Percentiles rank a stretch among this genome's conserved stretches.
Conservation (phyloP, 1,139 yeast species). For the Wickerhamomyces sp. region DNA sequence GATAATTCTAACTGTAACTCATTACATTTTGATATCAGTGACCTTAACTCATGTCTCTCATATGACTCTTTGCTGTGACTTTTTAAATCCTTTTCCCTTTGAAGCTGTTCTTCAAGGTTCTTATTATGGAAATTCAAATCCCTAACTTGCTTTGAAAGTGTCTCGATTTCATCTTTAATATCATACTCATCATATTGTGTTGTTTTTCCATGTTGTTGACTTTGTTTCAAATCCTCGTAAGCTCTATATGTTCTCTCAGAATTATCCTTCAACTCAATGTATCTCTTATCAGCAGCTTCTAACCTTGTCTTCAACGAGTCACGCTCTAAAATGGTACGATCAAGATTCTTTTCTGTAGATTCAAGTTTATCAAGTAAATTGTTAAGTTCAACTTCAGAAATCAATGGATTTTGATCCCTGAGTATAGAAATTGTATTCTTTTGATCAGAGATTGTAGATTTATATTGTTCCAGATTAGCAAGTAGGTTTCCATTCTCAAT, state of each 20-base stretch:
- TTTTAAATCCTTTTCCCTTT: constrained; percentile 13
- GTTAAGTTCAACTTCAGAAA: constrained; percentile 5
- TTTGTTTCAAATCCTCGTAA: constrained; percentile 14
- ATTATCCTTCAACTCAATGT: constrained; percentile 18
- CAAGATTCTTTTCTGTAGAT: constrained; percentile 15
- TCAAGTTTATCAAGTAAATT: constrained; percentile 1
- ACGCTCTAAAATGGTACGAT: constrained; percentile 16
- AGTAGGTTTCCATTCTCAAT: constrained; percentile 16
- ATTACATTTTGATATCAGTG: constrained; percentile 20
- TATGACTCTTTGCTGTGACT: constrained; percentile 12
- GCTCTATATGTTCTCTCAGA: constrained; percentile 19
- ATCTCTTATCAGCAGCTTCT: constrained; percentile 17
- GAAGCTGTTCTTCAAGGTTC: constrained; percentile 13
- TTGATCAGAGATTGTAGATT: constrained; percentile 22
- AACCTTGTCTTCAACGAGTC: constrained; percentile 19
- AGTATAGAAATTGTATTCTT: constrained; percentile 18
- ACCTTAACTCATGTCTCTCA: constrained; percentile 20
- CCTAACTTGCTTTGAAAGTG: constrained; percentile 15
- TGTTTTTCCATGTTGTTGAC: constrained; percentile 1
- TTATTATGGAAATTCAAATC: constrained; percentile 21
- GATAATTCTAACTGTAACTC: constrained; percentile 17
- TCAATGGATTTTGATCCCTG: constrained; percentile 2
- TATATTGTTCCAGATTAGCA: constrained; percentile 16
- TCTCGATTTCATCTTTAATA: constrained; percentile 14
- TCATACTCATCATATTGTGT: constrained; percentile 6